Evolutionary conservation across 2,329 filamentous ascomycete species (phyloP), one percentile per base, ranked within the genome.

Genomic region (Clarireedia paspali): DNA sequence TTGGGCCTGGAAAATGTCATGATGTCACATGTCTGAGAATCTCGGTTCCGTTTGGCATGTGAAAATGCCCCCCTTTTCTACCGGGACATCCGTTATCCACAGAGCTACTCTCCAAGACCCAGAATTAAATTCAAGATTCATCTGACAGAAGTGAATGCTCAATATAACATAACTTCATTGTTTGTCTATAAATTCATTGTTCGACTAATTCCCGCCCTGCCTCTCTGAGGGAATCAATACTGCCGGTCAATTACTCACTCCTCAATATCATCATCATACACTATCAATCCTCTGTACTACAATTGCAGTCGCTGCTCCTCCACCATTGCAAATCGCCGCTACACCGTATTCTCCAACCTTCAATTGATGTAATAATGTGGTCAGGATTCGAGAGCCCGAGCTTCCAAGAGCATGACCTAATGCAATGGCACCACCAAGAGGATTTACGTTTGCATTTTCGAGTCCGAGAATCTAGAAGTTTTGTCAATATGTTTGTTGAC

Each of bases 281-380:
- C 60, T 63, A 61, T 87, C 85, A 63, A 92, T 79, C 65, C 84
- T 84, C 73, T 97, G 91, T 54, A 99, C 89, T 49, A 97, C 89
- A 68, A 97, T 80, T 0, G 91, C 94, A 9, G 89, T 92, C 1
- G 92, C 89, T 14, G 91, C 92, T 58, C 94, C 94, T 44, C 94
- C 94, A 47, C 94, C 94, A 67, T 99, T 99, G 75, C 94, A 97
- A 59, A 99, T 97, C 2, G 91, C 91, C 15, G 91, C 94, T 62
- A 92, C 89, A 53, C 94, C 94, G 69, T 96, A 97, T 74, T 99
- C 89, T 38, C 91, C 91, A 42, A 87, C 62, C 76, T 95, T 85
- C 60, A 97, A 77, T 74, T 96, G 92, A 72, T 97, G 92, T 59
- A 97, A 77, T 59, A 97, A 74, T 0, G 91, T 96, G 1, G 90